Evolutionary conservation across 148 eudicot species (phyloP), one percentile per base, ranked within the genome.

Genomic region (Camellia japonica): DNA sequence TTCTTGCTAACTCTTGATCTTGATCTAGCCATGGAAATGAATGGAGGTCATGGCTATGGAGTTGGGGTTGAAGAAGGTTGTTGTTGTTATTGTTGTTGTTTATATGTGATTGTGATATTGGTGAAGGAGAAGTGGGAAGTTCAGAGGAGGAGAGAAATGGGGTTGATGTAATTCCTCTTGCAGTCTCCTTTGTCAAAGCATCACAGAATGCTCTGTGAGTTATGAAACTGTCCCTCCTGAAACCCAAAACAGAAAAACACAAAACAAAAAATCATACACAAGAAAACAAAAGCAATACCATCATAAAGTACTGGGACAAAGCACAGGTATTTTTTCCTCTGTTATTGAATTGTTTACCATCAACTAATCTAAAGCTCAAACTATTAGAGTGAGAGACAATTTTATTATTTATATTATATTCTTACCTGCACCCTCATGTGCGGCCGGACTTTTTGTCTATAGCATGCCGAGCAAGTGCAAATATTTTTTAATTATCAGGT

Each of bases 131-230:
- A 30, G 38, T 1, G 38, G 38, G 38, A 30, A 30, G 38, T 30
- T 30, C 38, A 30, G 38, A 30, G 38, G 38, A 75, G 68, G 86
- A 59, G 76, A 80, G 85, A 14, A 84, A 60, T 42, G 89, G 80
- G 77, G 84, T 84, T 46, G 83, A 56, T 81, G 87, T 20, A 7
- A 83, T 88, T 65, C 91, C 65, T 87, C 90, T 83, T 81, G 95
- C 94, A 52, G 90, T 91, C 76, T 96, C 99, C 82, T 93, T 97
- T 14, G 99, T 98, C 64, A 96, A 68, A 56, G 97, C 98, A 81
- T 96, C 98, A 78, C 99, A 96, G 74, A 96, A 96, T 54, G 99
- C 98, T 81, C 95, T 90, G 78, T 96, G 99, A n/a, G 99, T 96
- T 79, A 96, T 91, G 88, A 93, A 96, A 81, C 99, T 96, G 67